These are phyloP conservation scores for Erysimum cheiranthoides DNA, from an alignment of 345 rosid species.

Conservation along the genomic window DNA sequence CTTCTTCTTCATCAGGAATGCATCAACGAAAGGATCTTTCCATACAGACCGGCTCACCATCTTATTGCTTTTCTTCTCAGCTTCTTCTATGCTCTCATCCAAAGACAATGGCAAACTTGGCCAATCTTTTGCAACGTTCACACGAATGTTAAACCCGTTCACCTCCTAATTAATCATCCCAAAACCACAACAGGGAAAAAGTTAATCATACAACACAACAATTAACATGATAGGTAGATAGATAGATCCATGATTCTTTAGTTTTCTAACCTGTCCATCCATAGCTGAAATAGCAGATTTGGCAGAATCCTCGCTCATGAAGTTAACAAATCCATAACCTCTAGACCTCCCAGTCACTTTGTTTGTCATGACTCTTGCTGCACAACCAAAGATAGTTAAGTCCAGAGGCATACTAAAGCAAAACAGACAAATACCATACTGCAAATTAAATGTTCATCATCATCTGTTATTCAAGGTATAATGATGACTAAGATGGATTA, in stretches of 20 bases:
- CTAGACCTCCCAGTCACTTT: conserved; percentile 71
- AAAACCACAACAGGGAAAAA: conserved; percentile 12
- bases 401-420: background rate
- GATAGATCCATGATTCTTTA: background rate
- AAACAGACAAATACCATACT: conserved; percentile 9
- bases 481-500: background rate
- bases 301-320: conserved; percentile 55
- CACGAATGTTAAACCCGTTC: conserved; percentile 62
- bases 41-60: conserved; percentile 50
- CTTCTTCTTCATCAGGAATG: conserved; percentile 52
- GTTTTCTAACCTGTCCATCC: conserved; percentile 70
- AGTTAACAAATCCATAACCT: conserved; percentile 76
- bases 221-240: background rate
- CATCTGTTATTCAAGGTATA: conserved; percentile 5
- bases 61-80: conserved; percentile 31
- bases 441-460: conserved; percentile 10
- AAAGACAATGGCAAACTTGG: conserved; percentile 46
- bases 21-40: conserved; percentile 60
- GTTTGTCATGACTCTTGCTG: conserved; percentile 68
- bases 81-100: conserved; percentile 32
- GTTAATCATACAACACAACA: conserved; percentile 18
- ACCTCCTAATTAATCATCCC: conserved; percentile 54
- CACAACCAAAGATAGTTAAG: conserved; percentile 19
- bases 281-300: conserved; percentile 64
- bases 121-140: conserved; percentile 59